Conservation (phyloP, 1,139 yeast species). For the Meyerozyma sp. region DNA sequence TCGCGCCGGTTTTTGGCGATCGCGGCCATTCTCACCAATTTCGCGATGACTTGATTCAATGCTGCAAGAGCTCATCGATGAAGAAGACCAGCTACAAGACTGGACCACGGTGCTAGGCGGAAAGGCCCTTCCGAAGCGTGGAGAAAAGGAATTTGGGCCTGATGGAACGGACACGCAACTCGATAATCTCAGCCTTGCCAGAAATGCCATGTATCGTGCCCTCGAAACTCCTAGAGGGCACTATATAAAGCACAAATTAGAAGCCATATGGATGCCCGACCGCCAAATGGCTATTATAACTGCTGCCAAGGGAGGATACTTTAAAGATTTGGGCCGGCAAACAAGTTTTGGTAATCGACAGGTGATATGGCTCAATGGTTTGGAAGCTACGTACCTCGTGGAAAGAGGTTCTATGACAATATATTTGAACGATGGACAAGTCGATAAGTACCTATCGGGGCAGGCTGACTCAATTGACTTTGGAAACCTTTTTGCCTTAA, state of each 20-base stretch:
- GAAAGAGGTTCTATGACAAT: conserved; percentile 80
- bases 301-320: conserved; percentile 66
- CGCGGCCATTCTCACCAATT: background rate
- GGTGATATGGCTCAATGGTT: conserved; percentile 46
- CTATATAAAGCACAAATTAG: conserved; percentile 41
- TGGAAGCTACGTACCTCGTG: conserved; percentile 71
- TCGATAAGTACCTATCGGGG: conserved; percentile 7
- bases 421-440: conserved; percentile 23
- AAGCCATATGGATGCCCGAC: conserved; percentile 43
- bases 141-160: conserved; percentile 86
- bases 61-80: conserved; percentile 5
- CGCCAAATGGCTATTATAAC: conserved; percentile 42
- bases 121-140: conserved; percentile 36
- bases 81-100: conserved; percentile 55
- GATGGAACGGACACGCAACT: conserved; percentile 67
- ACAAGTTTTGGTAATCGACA: conserved; percentile 22
- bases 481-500: conserved; percentile 35
- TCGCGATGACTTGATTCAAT: conserved; percentile 1
- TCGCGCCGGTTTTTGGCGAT: background rate
- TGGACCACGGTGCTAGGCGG: conserved; percentile 44
- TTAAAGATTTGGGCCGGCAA: conserved; percentile 67
- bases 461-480: conserved; percentile 15
- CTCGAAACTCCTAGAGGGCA: conserved; percentile 56
- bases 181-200: conserved; percentile 46
- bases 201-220: conserved; percentile 71